Percentiles rank a stretch among this genome's conserved stretches.
Conservation (phyloP, 2,329 filamentous ascomycete species). For the Penicillium sp. region DNA sequence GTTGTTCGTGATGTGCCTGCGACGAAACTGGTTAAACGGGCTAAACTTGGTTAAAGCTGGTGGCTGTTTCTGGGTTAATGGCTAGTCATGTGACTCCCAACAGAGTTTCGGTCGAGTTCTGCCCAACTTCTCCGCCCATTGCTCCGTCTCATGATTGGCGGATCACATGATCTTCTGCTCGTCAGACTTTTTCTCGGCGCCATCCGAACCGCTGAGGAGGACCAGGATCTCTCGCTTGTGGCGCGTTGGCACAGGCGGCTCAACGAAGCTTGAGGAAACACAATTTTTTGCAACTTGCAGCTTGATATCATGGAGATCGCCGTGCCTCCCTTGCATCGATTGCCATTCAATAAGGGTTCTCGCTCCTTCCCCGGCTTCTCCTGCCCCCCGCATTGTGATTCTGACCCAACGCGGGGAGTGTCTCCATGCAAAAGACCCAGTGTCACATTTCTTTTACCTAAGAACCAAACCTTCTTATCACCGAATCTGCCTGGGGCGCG, state of each 20-base stretch:
- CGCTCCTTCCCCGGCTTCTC: neutral
- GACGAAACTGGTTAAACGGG: no score
- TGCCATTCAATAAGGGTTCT: neutral
- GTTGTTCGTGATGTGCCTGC: no score
- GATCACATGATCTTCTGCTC: neutral
- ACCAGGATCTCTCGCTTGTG: constrained; percentile 12
- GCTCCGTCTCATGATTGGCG: neutral
- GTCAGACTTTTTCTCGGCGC: neutral
- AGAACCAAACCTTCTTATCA: constrained; percentile 26
- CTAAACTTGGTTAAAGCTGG: neutral
- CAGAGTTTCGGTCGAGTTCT: neutral
- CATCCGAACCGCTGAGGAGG: neutral
- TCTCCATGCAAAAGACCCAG: constrained; percentile 8
- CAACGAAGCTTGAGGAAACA: neutral
- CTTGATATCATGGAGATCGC: neutral
- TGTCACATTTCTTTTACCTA: constrained; percentile 29
- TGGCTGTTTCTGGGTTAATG: neutral
- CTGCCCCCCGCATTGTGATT: constrained; percentile 8
- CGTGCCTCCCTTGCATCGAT: neutral
- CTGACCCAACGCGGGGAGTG: constrained; percentile 1
- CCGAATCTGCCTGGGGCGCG: neutral
- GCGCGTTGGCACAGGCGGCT: neutral
- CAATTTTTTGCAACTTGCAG: no score
- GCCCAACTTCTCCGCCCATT: neutral
- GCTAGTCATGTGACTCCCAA: neutral